Conservation (phyloP, 75 land plant genomes). For the Pinus tabuliformis region DNA sequence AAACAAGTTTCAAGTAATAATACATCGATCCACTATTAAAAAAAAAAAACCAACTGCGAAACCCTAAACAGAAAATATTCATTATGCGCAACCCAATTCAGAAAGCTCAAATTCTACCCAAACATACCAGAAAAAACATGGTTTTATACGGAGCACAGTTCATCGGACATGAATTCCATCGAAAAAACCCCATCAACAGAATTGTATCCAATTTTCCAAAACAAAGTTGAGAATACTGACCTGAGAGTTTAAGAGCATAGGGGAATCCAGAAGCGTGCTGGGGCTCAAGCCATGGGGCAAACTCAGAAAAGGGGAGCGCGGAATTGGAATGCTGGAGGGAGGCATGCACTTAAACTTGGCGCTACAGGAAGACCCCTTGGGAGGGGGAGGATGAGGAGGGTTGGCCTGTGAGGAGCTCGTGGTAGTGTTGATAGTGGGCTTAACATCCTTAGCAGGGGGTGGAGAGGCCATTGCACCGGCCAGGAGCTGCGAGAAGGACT, state of each 20-base stretch:
- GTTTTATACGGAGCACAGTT: neutral
- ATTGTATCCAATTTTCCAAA: too few species aligned
- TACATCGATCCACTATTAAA: neutral
- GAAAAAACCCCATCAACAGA: too few species aligned
- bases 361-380: constrained; percentile 4
- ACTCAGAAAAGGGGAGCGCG: constrained; percentile 50
- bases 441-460: constrained; percentile 24
- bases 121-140: neutral
- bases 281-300: constrained; percentile 83
- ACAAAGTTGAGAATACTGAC: constrained; percentile 7
- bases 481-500: constrained; percentile 87
- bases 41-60: neutral
- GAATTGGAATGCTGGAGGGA: constrained; percentile 60
- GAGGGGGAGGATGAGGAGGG: neutral
- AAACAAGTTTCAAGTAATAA: neutral
- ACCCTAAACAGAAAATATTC: neutral
- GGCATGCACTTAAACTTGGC: constrained; percentile 39
- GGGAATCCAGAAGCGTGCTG: constrained; percentile 72
- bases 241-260: constrained; percentile 56
- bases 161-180: neutral
- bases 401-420: constrained; percentile 1
- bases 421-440: neutral
- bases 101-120: neutral
- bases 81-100: neutral
- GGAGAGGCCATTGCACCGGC: constrained; percentile 88